phyloP scores from a whole-genome alignment of 441 rosid species.

The Populus tomentosa region DNA sequence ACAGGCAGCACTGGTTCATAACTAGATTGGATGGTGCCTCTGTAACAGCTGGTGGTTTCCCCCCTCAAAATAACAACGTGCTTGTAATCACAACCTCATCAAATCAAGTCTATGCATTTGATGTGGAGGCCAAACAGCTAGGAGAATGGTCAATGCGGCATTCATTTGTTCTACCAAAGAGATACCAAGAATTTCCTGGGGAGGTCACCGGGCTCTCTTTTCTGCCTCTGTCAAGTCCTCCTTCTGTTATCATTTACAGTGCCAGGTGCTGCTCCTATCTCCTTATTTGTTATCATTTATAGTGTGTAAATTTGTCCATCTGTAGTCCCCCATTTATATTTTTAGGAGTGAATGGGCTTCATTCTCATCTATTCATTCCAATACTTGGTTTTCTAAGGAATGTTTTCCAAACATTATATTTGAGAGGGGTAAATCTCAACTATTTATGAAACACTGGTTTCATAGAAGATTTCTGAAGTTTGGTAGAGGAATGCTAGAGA shows the following conservation, averaged over 20 bases:
- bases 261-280: conserved; percentile 54
- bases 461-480: neutral
- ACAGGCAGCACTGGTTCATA: conserved; percentile 97
- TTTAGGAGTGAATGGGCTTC: neutral
- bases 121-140: conserved; percentile 82
- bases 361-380: neutral
- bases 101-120: conserved; percentile 80
- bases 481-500: neutral
- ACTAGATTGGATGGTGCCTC: conserved; percentile 91
- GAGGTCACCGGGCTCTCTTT: conserved; percentile 89
- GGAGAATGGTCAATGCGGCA: conserved; percentile 77
- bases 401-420: neutral
- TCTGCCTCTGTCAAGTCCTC: conserved; percentile 53
- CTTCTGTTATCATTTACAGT: conserved; percentile 71
- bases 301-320: neutral
- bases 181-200: conserved; percentile 87
- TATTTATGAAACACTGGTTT: neutral
- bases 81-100: conserved; percentile 73
- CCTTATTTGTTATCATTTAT: neutral
- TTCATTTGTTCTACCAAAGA: conserved; percentile 55
- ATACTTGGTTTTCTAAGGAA: neutral
- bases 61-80: conserved; percentile 60
- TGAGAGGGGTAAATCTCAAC: neutral
- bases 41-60: conserved; percentile 85
- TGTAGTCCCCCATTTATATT: neutral